Base-by-base conservation (phyloP, 352 stramenopile genomes). In the Globisporangium parvum region DNA sequence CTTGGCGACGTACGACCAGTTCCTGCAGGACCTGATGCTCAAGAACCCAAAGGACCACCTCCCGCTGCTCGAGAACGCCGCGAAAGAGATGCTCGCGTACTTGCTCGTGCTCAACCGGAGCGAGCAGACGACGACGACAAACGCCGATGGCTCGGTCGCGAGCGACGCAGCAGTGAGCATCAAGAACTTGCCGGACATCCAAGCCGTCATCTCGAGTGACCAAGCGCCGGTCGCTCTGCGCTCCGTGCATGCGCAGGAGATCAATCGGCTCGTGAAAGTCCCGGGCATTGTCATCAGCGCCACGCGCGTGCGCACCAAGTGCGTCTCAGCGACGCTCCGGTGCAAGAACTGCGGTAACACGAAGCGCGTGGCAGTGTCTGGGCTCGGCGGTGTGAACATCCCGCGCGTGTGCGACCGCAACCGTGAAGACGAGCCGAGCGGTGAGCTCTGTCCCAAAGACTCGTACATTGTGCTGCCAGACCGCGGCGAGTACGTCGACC, bases 271-370 rank as follows among this genome's bases (percentile, higher is more conserved):
- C 24, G 80, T 97, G 24, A 95, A 96, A 63, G 81, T 97, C 12
- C 95, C 96, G 0, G 97, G 97, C 15, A 99, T 99, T 61, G 82
- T 99, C 49, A 98, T 99, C 65, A 98, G 87, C 48, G 95, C 95
- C 48, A 96, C 85, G 26, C 80, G 91, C 42, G 88, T 98, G 48
- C 81, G 87, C n/a, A 95, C 92, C 21, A 96, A 98, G 52, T 98
- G 96, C 52, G 80, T 95, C 10, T 73, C 82, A 8, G 78, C 98
- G 15, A 88, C 74, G 37, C 78, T 98, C 28, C 80, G 90, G 45
- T 99, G 97, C 79, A 78, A 87, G 49, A 80, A 88, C 60, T 95
- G 85, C 53, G 81, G 81, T 56, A 70, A 91, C 56, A 70, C 64
- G 23, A 93, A 93, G 62, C 69, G 74, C 26, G 75, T 89, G 12